A percentile compares a stretch with the other conserved stretches of the same genome.
Evolutionary conservation across 305 asterid genomes (phyloP).

Genomic region (Fraxinus albicans): DNA sequence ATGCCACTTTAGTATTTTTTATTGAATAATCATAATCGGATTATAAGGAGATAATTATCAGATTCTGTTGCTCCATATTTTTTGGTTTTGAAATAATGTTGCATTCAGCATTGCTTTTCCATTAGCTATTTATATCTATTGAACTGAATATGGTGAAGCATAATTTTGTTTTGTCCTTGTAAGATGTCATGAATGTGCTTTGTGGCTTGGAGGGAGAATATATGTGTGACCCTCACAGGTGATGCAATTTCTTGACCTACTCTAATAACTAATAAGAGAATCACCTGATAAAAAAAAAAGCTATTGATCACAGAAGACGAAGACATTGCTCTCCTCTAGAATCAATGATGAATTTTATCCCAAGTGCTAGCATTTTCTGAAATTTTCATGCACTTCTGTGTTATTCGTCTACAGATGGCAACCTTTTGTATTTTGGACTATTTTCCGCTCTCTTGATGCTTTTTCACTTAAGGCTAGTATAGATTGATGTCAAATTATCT

Average conservation of each 20-base stretch:
- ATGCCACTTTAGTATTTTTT: slow-evolving; percentile 13
- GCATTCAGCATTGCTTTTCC: slow-evolving; percentile 10
- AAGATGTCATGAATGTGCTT: background rate
- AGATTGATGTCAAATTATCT: slow-evolving; percentile 10
- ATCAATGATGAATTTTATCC: background rate
- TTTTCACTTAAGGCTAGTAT: background rate
- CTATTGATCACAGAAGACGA: background rate
- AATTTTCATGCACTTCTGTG: background rate
- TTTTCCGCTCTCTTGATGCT: background rate
- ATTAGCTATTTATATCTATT: background rate
- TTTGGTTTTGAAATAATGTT: background rate
- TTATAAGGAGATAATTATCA: background rate
- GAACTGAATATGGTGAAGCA: background rate
- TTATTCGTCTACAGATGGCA: background rate
- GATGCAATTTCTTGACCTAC: background rate
- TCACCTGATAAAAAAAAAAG: background rate
- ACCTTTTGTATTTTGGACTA: background rate
- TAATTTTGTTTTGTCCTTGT: background rate
- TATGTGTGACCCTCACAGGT: background rate
- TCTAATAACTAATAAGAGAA: background rate
- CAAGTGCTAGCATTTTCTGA: background rate
- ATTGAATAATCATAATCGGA: slow-evolving; percentile 6
- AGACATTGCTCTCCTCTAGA: background rate
- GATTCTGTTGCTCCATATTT: slow-evolving; percentile 7
- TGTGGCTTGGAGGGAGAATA: background rate